These are phyloP conservation scores for Colletotrichum agaves DNA, from an alignment of 2,329 filamentous ascomycete species.

Conservation along the genomic window DNA sequence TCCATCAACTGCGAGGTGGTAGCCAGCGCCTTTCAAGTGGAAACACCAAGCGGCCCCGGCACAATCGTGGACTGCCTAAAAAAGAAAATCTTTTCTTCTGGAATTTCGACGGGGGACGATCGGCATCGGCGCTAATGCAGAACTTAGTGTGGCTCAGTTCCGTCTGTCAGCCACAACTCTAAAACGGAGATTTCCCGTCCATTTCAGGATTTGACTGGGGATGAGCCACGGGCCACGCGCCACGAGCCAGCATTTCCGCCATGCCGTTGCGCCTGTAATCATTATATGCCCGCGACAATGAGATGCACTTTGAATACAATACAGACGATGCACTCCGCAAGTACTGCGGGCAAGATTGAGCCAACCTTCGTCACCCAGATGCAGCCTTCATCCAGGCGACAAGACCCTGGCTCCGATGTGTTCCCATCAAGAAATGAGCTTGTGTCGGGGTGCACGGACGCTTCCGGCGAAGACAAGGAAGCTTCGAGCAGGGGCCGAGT, in stretches of 20 bases:
- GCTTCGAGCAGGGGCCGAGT: constrained; percentile 22
- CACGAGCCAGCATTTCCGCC: neutral
- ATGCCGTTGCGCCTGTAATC: constrained; percentile 5
- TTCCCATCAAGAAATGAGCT: constrained; percentile 32
- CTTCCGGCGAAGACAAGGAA: constrained; percentile 27
- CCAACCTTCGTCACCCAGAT: neutral
- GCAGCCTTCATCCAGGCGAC: neutral
- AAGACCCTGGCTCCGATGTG: constrained; percentile 8
- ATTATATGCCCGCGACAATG: neutral
- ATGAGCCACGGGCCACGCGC: neutral
- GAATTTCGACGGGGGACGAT: constrained; percentile 29
- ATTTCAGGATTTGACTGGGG: constrained; percentile 22
- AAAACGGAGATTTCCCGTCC: constrained; percentile 36
- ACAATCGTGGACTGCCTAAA: constrained; percentile 1
- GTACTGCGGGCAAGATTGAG: neutral
- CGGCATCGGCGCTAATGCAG: constrained; percentile 37
- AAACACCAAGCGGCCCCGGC: constrained; percentile 15
- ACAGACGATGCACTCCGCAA: neutral
- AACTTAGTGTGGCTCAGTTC: constrained; percentile 32
- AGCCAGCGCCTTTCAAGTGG: constrained; percentile 19
- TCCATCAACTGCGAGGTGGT: neutral
- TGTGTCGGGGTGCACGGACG: constrained; percentile 32
- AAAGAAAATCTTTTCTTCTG: constrained; percentile 20
- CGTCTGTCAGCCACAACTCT: constrained; percentile 37
- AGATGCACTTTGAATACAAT: neutral